Percentiles rank a stretch among this genome's conserved stretches.
Evolutionary conservation across 2,329 filamentous ascomycete species (phyloP).

Genomic region (Bimuria novae-zelandiae): DNA sequence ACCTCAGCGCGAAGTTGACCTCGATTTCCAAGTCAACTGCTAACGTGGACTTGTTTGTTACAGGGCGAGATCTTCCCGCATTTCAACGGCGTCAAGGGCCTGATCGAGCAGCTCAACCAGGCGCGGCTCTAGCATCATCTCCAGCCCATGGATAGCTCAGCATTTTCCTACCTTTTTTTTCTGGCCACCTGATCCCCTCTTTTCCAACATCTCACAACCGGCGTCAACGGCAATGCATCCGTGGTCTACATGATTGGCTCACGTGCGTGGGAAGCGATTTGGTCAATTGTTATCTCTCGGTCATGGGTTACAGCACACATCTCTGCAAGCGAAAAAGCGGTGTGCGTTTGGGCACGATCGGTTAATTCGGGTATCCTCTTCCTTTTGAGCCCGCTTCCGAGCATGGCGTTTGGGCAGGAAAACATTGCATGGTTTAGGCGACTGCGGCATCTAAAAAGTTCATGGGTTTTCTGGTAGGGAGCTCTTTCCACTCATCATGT

Average conservation of each 20-base stretch:
- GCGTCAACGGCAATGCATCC: background rate
- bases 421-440: conserved; percentile 30
- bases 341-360: conserved; percentile 20
- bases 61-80: conserved; percentile 37
- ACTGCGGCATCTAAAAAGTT: conserved; percentile 13
- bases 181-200: conserved; percentile 20
- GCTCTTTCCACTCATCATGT: background rate
- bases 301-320: conserved; percentile 3
- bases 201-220: conserved; percentile 9
- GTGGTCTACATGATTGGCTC: background rate
- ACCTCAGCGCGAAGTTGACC: conserved; percentile 41
- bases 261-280: background rate
- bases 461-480: background rate
- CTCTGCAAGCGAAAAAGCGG: conserved; percentile 27
- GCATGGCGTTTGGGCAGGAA: conserved; percentile 42
- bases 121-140: conserved; percentile 34
- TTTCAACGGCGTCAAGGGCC: conserved; percentile 33
- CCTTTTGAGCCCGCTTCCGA: conserved; percentile 20
- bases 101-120: conserved; percentile 41
- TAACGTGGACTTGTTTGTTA: conserved; percentile 31
- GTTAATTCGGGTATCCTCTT: conserved; percentile 12
- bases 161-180: conserved; percentile 17
- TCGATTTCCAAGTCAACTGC: conserved; percentile 45
- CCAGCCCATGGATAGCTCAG: conserved; percentile 5
- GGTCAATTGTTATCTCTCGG: conserved; percentile 6